Evolutionary conservation across 768 basidiomycete species (phyloP).

Genomic region (Mrakia gelida): DNA sequence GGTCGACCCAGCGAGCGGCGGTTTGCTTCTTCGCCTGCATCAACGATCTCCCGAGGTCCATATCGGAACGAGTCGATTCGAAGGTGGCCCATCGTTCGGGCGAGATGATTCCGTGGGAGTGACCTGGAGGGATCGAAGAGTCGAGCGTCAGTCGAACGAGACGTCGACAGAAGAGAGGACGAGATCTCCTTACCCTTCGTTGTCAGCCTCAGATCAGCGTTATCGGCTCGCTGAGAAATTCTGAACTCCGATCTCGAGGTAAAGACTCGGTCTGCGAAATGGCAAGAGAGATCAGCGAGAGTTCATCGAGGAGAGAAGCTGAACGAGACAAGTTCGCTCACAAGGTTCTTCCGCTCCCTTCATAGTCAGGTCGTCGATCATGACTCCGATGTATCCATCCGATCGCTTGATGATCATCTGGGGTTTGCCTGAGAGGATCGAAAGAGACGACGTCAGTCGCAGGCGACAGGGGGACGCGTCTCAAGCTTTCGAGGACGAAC

Average conservation of each 20-base stretch:
- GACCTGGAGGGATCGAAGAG: constrained; percentile 38
- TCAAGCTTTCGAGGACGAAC: constrained; percentile 29
- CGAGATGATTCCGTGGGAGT: constrained; percentile 7
- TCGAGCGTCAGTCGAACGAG: not conserved
- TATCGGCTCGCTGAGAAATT: constrained; percentile 80
- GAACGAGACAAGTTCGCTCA: constrained; percentile 48
- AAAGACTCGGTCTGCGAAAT: constrained; percentile 75
- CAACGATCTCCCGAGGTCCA: constrained; percentile 28
- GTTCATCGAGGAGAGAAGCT: not conserved
- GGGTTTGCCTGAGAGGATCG: constrained; percentile 40
- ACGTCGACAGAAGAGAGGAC: constrained; percentile 45
- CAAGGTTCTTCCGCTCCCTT: constrained; percentile 91
- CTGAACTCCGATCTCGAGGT: constrained; percentile 87
- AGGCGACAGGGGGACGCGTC: too few species aligned
- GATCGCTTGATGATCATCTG: constrained; percentile 71
- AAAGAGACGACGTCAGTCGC: not conserved
- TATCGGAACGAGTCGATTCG: constrained; percentile 41
- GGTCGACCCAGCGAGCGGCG: constrained; percentile 34
- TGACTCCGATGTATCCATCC: constrained; percentile 80
- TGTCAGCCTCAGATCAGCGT: constrained; percentile 78
- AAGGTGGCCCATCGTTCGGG: constrained; percentile 23
- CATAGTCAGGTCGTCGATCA: constrained; percentile 84
- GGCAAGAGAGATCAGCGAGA: not conserved
- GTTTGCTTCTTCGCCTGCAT: constrained; percentile 32
- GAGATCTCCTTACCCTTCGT: constrained; percentile 55